Conservation (phyloP, 176 grass and related monocot genomes). For the Phoenix dactylifera region DNA sequence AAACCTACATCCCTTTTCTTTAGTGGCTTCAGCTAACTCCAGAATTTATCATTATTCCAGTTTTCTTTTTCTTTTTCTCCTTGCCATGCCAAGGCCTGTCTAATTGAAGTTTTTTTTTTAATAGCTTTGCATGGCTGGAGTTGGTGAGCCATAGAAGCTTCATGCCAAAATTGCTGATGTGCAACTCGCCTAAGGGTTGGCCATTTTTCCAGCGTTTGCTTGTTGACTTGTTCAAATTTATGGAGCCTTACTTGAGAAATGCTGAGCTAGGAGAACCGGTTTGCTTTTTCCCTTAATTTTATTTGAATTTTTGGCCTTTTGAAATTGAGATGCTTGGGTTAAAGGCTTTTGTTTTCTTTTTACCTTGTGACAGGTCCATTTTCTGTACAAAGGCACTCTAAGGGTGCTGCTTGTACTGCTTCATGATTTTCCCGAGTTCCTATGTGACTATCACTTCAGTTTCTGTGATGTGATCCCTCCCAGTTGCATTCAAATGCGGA, state of each 20-base stretch:
- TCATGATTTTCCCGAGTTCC: conserved; percentile 96
- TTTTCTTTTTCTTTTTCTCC: neutral
- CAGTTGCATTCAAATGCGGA: conserved; percentile 96
- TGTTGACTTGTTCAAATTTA: conserved; percentile 94
- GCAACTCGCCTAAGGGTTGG: conserved; percentile 86
- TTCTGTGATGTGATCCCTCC: conserved; percentile 95
- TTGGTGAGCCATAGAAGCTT: conserved; percentile 89
- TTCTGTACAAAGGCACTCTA: conserved; percentile 89
- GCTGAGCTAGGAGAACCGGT: conserved; percentile 72
- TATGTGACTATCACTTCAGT: conserved; percentile 95
- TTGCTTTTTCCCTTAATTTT: conserved; percentile 17
- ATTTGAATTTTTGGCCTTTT: neutral
- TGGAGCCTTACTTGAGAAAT: conserved; percentile 93
- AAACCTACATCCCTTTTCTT: no score
- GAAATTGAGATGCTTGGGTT: neutral
- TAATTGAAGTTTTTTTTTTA: conserved; percentile 1
- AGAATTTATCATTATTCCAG: neutral
- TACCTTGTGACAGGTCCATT: conserved; percentile 39
- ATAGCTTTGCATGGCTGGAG: conserved; percentile 96
- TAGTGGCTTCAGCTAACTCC: no score
- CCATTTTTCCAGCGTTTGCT: conserved; percentile 87
- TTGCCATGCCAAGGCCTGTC: neutral
- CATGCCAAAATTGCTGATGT: conserved; percentile 79
- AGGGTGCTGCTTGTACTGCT: conserved; percentile 86
- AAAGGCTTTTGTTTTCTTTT: neutral